phyloP scores from a whole-genome alignment of 2,329 filamentous ascomycete species.

The Aspergillus intermedius region DNA sequence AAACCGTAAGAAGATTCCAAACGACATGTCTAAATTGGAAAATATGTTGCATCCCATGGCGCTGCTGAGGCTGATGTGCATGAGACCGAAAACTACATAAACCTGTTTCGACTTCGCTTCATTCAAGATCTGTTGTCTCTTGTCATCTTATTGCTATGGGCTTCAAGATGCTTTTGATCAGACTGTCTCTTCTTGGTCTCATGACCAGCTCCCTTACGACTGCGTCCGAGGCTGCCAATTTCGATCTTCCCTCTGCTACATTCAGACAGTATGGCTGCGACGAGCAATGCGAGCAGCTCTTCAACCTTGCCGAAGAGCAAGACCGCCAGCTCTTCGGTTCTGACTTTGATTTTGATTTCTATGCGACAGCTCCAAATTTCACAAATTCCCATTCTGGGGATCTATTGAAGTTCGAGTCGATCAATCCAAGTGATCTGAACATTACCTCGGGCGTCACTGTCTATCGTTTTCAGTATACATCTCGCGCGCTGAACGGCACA shows the following conservation, averaged over 20 bases:
- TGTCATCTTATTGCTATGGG: too few relatives aligned
- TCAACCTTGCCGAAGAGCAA: not conserved
- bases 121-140: too few relatives aligned
- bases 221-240: not conserved
- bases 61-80: too few relatives aligned
- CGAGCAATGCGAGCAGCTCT: not conserved
- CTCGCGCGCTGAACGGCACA: conserved; percentile 1
- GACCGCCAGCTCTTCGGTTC: conserved; percentile 9
- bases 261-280: not conserved
- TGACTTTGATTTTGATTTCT: conserved; percentile 6
- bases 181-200: too few relatives aligned
- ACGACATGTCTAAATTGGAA: too few relatives aligned
- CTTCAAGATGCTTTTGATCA: too few relatives aligned
- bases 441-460: conserved; percentile 1
- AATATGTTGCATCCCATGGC: too few relatives aligned
- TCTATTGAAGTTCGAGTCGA: conserved; percentile 4
- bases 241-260: not conserved
- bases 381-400: conserved; percentile 4
- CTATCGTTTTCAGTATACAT: conserved; percentile 5
- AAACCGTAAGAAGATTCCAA: too few relatives aligned
- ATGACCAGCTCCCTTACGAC: not conserved
- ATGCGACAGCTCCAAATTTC: conserved; percentile 7
- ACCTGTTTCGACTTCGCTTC: too few relatives aligned
- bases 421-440: conserved; percentile 1
- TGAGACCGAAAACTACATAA: too few relatives aligned